phyloP scores from a whole-genome alignment of 257 asterid genomes.

The Solanum pinnatisectum region DNA sequence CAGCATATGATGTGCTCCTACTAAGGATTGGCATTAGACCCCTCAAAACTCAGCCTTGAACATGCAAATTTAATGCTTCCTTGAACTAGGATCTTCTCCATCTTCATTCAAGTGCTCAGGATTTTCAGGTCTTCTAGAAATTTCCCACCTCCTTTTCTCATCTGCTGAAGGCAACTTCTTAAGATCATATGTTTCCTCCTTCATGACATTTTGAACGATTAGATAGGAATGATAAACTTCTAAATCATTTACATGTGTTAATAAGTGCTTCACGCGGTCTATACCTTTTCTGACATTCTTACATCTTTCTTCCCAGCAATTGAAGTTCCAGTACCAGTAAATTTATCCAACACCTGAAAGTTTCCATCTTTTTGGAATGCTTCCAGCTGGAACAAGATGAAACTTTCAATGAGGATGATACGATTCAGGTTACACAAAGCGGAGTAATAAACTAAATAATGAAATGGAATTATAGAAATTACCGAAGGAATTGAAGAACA shows the following conservation, averaged over 20 bases:
- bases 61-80: slow-evolving; percentile 10
- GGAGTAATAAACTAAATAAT: neutral
- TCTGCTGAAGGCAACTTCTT: slow-evolving; percentile 26
- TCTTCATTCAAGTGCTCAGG: slow-evolving; percentile 7
- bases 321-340: slow-evolving; percentile 26
- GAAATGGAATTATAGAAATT: neutral
- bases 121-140: slow-evolving; percentile 13
- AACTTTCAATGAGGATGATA: slow-evolving; percentile 7
- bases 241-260: neutral
- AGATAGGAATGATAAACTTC: slow-evolving; percentile 2
- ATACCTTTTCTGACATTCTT: slow-evolving; percentile 37
- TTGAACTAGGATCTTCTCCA: slow-evolving; percentile 11
- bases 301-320: slow-evolving; percentile 10
- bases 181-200: slow-evolving; percentile 15
- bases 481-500: neutral
- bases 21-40: neutral
- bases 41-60: neutral
- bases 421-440: neutral
- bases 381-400: slow-evolving; percentile 56
- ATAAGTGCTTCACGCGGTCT: slow-evolving; percentile 1
- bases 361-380: slow-evolving; percentile 65
- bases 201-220: slow-evolving; percentile 8
- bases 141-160: slow-evolving; percentile 12
- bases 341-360: slow-evolving; percentile 48
- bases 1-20: neutral